Conservation (phyloP, 2,329 filamentous ascomycete species). For the Alternaria infectoria region DNA sequence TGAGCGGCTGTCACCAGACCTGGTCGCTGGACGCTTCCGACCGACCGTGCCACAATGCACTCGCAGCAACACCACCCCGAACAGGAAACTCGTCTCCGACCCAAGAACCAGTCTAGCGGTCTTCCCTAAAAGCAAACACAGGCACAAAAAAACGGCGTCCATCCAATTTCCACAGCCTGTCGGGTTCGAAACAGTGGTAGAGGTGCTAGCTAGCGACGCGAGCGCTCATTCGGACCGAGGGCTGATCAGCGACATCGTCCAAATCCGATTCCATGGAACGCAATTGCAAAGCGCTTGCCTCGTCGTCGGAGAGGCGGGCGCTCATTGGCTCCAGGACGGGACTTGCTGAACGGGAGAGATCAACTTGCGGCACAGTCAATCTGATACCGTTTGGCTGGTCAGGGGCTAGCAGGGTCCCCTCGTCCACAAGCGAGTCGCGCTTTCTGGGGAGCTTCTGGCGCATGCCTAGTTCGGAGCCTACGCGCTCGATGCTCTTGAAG, state of each 20-base stretch:
- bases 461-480: conserved; percentile 54
- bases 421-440: conserved; percentile 44
- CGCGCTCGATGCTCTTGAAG: conserved; percentile 59
- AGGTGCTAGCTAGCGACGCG: conserved; percentile 28
- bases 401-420: conserved; percentile 27
- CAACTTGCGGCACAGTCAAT: conserved; percentile 38
- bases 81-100: neutral
- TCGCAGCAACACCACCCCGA: neutral
- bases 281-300: conserved; percentile 20
- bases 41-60: neutral
- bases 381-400: conserved; percentile 28
- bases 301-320: conserved; percentile 37
- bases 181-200: neutral
- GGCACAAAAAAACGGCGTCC: neutral
- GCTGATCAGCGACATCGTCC: conserved; percentile 38
- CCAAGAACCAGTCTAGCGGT: conserved; percentile 1
- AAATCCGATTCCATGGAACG: conserved; percentile 31
- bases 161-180: neutral
- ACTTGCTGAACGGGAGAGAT: conserved; percentile 42
- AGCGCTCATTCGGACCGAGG: conserved; percentile 40
- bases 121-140: neutral
- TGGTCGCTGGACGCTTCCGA: neutral
- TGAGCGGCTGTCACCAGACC: neutral
- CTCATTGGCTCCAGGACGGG: conserved; percentile 45
- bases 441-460: conserved; percentile 52